Conservation (phyloP, 1,284 basidiomycete genomes). For the Cystobasidium pallidum region DNA sequence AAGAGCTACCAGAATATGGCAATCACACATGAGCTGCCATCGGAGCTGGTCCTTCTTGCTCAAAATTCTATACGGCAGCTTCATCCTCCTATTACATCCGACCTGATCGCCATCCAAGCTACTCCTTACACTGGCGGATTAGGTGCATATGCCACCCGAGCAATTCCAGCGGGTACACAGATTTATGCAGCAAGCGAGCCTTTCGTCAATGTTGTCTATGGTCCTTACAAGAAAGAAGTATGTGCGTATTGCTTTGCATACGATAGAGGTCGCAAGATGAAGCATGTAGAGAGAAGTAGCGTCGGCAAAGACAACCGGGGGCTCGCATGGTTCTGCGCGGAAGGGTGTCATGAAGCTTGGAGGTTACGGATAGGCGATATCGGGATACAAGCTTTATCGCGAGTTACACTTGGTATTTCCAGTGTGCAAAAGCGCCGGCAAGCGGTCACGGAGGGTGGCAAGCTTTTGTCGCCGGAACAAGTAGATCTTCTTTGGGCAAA, state of each 20-base stretch:
- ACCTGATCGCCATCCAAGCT: neutral
- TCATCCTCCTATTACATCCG: constrained; percentile 18
- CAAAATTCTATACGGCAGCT: constrained; percentile 13
- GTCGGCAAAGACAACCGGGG: constrained; percentile 31
- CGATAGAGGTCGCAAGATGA: constrained; percentile 48
- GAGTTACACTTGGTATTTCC: neutral
- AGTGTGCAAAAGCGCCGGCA: constrained; percentile 21
- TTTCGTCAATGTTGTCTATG: constrained; percentile 48
- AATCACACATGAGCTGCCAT: neutral
- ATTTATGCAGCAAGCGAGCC: constrained; percentile 55
- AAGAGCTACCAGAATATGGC: neutral
- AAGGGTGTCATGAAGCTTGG: constrained; percentile 7
- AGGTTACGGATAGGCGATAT: constrained; percentile 9
- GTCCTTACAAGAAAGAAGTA: constrained; percentile 49
- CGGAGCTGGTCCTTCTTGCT: constrained; percentile 24
- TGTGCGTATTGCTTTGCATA: constrained; percentile 51
- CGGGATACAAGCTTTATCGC: constrained; percentile 22
- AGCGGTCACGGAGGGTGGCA: neutral
- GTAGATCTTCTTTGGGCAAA: constrained; percentile 18
- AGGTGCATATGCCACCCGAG: constrained; percentile 17
- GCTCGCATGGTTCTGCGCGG: constrained; percentile 27
- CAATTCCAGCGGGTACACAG: constrained; percentile 4
- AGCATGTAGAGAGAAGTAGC: constrained; percentile 26
- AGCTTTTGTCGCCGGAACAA: neutral
- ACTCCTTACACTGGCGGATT: constrained; percentile 28